Percentiles rank a stretch among this genome's conserved stretches.
Conservation (phyloP, 306 rosid species). For the Cicer bijugum region DNA sequence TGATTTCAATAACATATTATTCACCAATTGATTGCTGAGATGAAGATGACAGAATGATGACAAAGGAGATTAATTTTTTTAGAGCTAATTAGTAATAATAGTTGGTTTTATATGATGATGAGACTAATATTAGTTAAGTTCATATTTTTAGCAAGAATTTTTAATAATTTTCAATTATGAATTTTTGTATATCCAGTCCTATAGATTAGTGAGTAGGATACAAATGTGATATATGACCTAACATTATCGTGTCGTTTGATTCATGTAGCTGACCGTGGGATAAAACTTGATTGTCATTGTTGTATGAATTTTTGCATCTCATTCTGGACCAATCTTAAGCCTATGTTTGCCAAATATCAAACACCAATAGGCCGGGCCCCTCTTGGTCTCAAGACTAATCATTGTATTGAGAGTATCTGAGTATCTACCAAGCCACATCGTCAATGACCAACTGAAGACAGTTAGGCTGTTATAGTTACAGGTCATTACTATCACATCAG, state of each 20-base stretch:
- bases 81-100: neutral
- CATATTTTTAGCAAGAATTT: neutral
- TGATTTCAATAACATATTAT: neutral
- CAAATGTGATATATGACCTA: too few species aligned
- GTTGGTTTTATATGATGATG: neutral
- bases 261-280: too few species aligned
- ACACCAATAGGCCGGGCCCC: neutral
- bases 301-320: too few species aligned
- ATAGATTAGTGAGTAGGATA: too few species aligned
- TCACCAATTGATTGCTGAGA: constrained; percentile 6
- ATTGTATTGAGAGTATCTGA: neutral
- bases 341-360: neutral
- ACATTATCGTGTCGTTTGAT: too few species aligned
- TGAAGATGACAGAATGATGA: neutral
- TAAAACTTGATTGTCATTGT: too few species aligned
- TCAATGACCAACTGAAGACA: neutral
- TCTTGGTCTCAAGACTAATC: neutral
- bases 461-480: neutral
- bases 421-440: neutral
- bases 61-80: neutral
- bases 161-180: too few species aligned
- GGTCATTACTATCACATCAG: neutral
- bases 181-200: too few species aligned
- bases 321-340: neutral
- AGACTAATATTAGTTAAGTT: neutral